Conservation (phyloP, 768 basidiomycete species). For the Mycena maculata region DNA sequence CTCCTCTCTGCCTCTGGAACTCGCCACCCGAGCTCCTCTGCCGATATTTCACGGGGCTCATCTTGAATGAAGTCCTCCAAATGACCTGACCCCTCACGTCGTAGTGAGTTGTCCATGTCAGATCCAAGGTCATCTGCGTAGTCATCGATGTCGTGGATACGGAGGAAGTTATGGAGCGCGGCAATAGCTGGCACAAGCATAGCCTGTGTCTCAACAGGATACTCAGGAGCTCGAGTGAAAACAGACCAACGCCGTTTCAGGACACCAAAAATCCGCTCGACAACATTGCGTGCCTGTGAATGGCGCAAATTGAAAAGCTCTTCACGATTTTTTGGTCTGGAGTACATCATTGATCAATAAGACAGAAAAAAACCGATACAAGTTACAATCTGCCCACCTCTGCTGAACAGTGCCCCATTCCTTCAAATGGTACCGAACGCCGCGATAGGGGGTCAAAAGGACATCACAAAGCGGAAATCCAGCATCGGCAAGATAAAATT, state of each 20-base stretch:
- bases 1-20: neutral
- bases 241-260: no score
- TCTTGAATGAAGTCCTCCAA: neutral
- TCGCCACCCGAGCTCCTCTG: constrained; percentile 9
- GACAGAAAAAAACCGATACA: no score
- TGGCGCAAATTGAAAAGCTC: constrained; percentile 5
- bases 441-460: constrained; percentile 39
- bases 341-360: no score
- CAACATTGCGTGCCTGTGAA: neutral
- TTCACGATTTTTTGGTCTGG: neutral
- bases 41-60: neutral
- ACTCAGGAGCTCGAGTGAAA: no score
- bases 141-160: no score
- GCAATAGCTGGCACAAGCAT: no score
- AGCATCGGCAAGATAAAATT: no score
- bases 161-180: no score
- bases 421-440: constrained; percentile 39
- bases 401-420: constrained; percentile 35
- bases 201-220: no score
- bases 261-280: no score
- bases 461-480: no score
- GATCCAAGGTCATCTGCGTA: neutral
- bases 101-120: neutral
- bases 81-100: neutral
- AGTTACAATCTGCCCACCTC: constrained; percentile 1